Base-by-base conservation (phyloP, 2,329 filamentous ascomycete genomes). In the Fusarium sp. region DNA sequence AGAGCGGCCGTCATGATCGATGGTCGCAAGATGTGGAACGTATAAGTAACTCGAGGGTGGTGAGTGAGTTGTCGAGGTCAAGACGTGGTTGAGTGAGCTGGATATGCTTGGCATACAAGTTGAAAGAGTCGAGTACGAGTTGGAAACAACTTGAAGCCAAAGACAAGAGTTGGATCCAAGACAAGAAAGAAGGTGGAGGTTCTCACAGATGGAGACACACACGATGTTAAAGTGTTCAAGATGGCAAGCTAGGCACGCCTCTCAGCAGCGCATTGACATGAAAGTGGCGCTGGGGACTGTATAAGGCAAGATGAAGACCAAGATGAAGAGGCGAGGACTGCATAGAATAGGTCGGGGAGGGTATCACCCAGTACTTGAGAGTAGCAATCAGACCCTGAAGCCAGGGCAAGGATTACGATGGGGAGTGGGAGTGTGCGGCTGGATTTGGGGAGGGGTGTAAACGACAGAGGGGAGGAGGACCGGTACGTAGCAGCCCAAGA, bases 1-100 rank as follows among this genome's bases (percentile, higher is more conserved):
- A 85, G 80, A 72, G 86, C 82, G 73, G 86, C 85, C 66, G 87
- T 88, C 87, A 89, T 89, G 57, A 65, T 80, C 59, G 62, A 53
- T 20, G 62, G 42, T 64, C 49, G 49, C 61, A 60, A 51, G 36
- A 38, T 66, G 33, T 66, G 53, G 46, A 51, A 51, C 17, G 64
- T 67, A 36, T 64, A 66, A 57, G 69, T 64, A 33, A 22, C 24
- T 24, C 46, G 42, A 40, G 55, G 20, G 29, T 60, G 60, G 33
- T 64, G 56, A 53, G 31, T 71, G 27, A 44, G 65, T 66, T 67
- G 64, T 71, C 51, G 64, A 61, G 24, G 49, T 64, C 38, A 44
- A 61, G 60, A 57, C 57, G 36, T 33, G n/a, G 44, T 49, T 64
- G 53, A 27, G 62, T 64, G 33, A 53, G 51, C 49, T 73, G 65